Percentiles rank a stretch among this genome's conserved stretches.
phyloP scores from a whole-genome alignment of 805 yeast species.

The Saccharomycopsis fermentans region DNA sequence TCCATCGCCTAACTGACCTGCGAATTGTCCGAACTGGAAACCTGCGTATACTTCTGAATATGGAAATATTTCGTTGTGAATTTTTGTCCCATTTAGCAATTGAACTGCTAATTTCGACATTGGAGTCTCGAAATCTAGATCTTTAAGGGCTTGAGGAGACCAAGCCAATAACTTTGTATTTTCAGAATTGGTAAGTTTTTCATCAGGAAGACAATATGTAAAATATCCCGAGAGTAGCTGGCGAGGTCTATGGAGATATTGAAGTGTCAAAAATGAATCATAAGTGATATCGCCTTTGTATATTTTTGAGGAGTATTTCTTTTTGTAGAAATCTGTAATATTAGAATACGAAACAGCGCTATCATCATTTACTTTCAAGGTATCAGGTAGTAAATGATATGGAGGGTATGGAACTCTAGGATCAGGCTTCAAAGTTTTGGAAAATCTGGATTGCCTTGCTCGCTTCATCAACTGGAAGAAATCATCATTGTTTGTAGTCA shows the following conservation, averaged over 20 bases:
- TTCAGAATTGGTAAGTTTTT: constrained; percentile 29
- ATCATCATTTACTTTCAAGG: background rate
- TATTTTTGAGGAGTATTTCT: constrained; percentile 4
- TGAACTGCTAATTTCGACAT: constrained; percentile 56
- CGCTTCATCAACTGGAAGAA: background rate
- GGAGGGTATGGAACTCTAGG: constrained; percentile 15
- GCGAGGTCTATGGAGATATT: constrained; percentile 42
- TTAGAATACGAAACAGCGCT: background rate
- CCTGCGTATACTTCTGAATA: constrained; percentile 93
- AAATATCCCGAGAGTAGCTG: constrained; percentile 50
- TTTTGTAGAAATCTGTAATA: background rate
- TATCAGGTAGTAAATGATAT: constrained; percentile 13
- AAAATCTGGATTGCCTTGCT: constrained; percentile 1
- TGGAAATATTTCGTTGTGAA: constrained; percentile 46
- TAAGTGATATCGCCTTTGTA: constrained; percentile 7
- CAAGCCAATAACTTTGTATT: constrained; percentile 38
- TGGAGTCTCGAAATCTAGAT: constrained; percentile 49
- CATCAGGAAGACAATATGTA: constrained; percentile 69
- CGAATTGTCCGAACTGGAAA: constrained; percentile 91
- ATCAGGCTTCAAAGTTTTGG: constrained; percentile 8
- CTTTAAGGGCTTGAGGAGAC: constrained; percentile 49
- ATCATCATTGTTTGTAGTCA: background rate
- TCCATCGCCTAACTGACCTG: constrained; percentile 97
- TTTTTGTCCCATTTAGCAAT: constrained; percentile 54
- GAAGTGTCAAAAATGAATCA: constrained; percentile 14